These are phyloP conservation scores for Psilocybe azurescens DNA, from an alignment of 768 basidiomycete genomes.

Conservation along the genomic window DNA sequence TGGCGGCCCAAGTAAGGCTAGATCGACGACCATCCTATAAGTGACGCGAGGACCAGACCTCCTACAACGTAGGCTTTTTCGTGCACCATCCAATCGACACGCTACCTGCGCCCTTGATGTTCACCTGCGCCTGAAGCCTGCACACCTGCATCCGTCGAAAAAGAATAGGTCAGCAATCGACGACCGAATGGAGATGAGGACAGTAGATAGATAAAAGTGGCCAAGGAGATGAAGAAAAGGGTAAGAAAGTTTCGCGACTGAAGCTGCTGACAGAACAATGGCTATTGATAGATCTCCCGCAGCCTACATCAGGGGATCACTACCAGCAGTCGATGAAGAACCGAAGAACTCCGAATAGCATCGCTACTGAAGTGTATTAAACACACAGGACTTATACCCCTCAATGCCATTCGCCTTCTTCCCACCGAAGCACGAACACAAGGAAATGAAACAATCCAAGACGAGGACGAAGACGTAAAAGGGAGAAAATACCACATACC, in stretches of 20 bases:
- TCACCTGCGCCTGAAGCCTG: slow-evolving; percentile 41
- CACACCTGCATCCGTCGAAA: slow-evolving; percentile 34
- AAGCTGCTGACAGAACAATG: too few relatives aligned
- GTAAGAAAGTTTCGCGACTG: too few relatives aligned
- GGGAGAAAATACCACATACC: slow-evolving; percentile 28
- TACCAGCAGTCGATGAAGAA: too few relatives aligned
- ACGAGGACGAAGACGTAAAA: not conserved
- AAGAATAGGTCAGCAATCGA: slow-evolving; percentile 10
- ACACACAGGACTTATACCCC: not conserved
- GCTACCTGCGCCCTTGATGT: slow-evolving; percentile 45
- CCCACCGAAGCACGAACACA: not conserved
- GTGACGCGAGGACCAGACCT: not conserved
- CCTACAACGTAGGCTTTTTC: slow-evolving; percentile 18
- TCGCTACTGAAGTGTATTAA: too few relatives aligned
- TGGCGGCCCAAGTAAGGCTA: not conserved
- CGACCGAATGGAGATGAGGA: not conserved
- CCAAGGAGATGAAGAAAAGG: not conserved
- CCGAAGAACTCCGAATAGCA: too few relatives aligned
- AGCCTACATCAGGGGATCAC: too few relatives aligned
- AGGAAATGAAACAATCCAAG: not conserved
- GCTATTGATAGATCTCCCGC: too few relatives aligned
- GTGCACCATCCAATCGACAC: slow-evolving; percentile 41
- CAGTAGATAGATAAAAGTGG: not conserved
- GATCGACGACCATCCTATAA: not conserved
- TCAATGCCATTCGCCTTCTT: too few relatives aligned